These are phyloP conservation scores for Cryptosporidium muris DNA, from an alignment of 169 alveolate species.

Conservation along the genomic window DNA sequence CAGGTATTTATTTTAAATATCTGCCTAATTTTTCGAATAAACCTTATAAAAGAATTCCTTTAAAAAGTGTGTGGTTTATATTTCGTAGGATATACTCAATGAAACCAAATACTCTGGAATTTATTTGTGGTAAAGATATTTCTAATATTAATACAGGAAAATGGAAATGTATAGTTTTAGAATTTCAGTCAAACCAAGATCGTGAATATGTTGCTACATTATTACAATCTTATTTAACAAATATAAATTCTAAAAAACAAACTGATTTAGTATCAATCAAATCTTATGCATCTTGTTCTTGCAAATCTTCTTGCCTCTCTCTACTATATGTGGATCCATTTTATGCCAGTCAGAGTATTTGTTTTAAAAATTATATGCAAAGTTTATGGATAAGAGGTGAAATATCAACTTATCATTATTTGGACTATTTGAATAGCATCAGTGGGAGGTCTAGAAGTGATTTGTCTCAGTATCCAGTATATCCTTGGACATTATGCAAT, in stretches of 20 bases:
- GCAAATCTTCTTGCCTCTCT: slow-evolving; percentile 59
- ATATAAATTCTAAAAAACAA: slow-evolving; percentile 14
- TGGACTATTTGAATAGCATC: slow-evolving; percentile 90
- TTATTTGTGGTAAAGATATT: slow-evolving; percentile 79
- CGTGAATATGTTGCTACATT: slow-evolving; percentile 79
- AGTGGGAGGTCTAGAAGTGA: slow-evolving; percentile 93
- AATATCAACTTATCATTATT: slow-evolving; percentile 92
- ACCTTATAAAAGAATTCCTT: slow-evolving; percentile 78
- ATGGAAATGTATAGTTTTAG: slow-evolving; percentile 82
- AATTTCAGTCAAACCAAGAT: slow-evolving; percentile 77
- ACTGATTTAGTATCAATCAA: not conserved
- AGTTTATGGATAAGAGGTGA: slow-evolving; percentile 89
- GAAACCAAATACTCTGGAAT: slow-evolving; percentile 83
- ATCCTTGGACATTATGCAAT: slow-evolving; percentile 95
- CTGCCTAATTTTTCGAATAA: slow-evolving; percentile 84
- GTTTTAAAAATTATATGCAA: slow-evolving; percentile 78
- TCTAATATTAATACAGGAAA: slow-evolving; percentile 39
- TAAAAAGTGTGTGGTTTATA: slow-evolving; percentile 77
- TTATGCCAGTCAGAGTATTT: slow-evolving; percentile 57
- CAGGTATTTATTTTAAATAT: slow-evolving; percentile 82
- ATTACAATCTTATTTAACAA: slow-evolving; percentile 77
- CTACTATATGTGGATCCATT: slow-evolving; percentile 59
- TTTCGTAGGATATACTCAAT: slow-evolving; percentile 82
- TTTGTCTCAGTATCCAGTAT: slow-evolving; percentile 95
- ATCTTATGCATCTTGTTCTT: slow-evolving; percentile 38